Conservation (phyloP, 2,329 filamentous ascomycete species). For the Colletotrichum cuscutae region DNA sequence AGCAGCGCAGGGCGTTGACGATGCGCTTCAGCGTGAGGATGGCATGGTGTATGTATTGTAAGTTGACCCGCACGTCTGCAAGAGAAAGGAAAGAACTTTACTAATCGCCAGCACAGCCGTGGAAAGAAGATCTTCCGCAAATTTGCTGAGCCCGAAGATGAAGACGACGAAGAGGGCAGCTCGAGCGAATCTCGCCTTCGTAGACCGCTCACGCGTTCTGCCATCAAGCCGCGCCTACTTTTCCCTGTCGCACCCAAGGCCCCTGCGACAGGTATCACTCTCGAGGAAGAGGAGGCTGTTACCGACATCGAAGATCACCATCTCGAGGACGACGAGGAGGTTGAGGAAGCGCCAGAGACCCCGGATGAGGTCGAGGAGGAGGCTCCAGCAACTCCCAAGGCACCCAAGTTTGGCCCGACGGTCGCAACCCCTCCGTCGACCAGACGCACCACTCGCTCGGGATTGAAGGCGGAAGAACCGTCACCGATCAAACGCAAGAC, state of each 20-base stretch:
- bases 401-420: constrained; percentile 62
- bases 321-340: constrained; percentile 47
- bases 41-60: constrained; percentile 83
- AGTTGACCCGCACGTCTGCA: constrained; percentile 51
- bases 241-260: constrained; percentile 62
- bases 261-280: constrained; percentile 36
- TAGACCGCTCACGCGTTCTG: constrained; percentile 70
- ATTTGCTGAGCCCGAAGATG: constrained; percentile 59
- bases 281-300: constrained; percentile 68
- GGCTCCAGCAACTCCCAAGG: constrained; percentile 58
- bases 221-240: constrained; percentile 77
- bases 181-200: constrained; percentile 44
- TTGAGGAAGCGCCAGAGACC: constrained; percentile 44
- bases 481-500: constrained; percentile 53
- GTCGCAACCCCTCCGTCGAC: constrained; percentile 71
- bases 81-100: neutral
- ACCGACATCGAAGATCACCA: constrained; percentile 68
- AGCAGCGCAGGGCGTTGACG: constrained; percentile 68
- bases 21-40: constrained; percentile 73
- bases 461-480: constrained; percentile 56
- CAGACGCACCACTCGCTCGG: constrained; percentile 66
- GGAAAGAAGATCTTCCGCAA: constrained; percentile 83
- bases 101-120: constrained; percentile 62
- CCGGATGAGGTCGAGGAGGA: constrained; percentile 36
- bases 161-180: constrained; percentile 45